phyloP scores from a whole-genome alignment of 2,329 filamentous ascomycete species.

The Pseudogymnoascus sp. region DNA sequence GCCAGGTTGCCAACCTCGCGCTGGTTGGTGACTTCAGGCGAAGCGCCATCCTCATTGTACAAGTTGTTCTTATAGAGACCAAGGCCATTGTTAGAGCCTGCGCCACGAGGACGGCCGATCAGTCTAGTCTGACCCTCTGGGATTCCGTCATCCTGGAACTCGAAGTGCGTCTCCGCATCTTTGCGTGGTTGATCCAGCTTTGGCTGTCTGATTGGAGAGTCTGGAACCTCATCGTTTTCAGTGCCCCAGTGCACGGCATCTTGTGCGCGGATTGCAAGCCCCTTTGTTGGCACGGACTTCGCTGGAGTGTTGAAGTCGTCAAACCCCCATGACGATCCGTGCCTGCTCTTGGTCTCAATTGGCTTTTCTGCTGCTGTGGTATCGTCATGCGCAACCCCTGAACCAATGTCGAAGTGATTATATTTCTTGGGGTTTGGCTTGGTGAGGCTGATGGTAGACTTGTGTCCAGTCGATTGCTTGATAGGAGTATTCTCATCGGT shows the following conservation, averaged over 20 bases:
- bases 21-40: conserved; percentile 22
- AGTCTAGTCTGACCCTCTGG: conserved; percentile 43
- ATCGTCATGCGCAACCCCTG: conserved; percentile 44
- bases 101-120: conserved; percentile 41
- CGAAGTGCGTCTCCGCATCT: conserved; percentile 75
- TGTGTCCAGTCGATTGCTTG: conserved; percentile 35
- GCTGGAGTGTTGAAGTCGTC: conserved; percentile 78
- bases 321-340: conserved; percentile 75
- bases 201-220: conserved; percentile 51
- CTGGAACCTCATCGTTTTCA: conserved; percentile 52
- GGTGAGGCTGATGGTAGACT: conserved; percentile 38
- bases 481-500: conserved; percentile 41
- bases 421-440: conserved; percentile 69
- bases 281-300: conserved; percentile 56
- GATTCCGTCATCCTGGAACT: conserved; percentile 66
- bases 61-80: conserved; percentile 72
- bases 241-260: conserved; percentile 74
- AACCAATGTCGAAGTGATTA: conserved; percentile 75
- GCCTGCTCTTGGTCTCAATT: conserved; percentile 43
- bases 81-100: conserved; percentile 58
- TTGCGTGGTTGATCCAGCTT: conserved; percentile 61
- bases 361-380: conserved; percentile 31
- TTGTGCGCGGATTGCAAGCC: conserved; percentile 44
- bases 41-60: conserved; percentile 48
- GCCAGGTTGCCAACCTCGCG: conserved; percentile 57